Conservation (phyloP, 2,329 filamentous ascomycete genomes). For the Colletotrichum spinosum region DNA sequence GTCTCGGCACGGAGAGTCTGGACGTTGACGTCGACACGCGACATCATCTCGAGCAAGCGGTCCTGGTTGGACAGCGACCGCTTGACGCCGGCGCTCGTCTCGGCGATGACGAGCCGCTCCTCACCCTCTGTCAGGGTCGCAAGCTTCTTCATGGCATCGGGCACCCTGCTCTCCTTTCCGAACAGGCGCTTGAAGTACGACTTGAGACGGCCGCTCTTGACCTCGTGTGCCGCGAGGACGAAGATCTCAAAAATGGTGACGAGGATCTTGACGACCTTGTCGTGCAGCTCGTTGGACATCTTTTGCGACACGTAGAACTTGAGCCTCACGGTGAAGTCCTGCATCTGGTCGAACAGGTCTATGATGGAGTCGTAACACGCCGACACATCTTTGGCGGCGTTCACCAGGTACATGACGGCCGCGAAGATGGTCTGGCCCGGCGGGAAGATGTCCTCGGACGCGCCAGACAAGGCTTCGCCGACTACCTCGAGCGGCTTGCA, state of each 20-base stretch:
- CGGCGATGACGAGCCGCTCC: constrained; percentile 55
- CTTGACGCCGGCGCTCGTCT: constrained; percentile 53
- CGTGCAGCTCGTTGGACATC: constrained; percentile 51
- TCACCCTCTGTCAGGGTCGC: constrained; percentile 55
- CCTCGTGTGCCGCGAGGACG: constrained; percentile 55
- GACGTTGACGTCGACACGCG: constrained; percentile 47
- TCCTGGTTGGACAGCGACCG: constrained; percentile 51
- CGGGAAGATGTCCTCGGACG: constrained; percentile 52
- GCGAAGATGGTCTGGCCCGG: constrained; percentile 55
- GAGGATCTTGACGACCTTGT: constrained; percentile 56
- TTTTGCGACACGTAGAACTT: constrained; percentile 53
- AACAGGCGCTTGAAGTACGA: constrained; percentile 55
- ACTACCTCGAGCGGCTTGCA: constrained; percentile 53
- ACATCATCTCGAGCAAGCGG: constrained; percentile 47
- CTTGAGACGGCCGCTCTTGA: constrained; percentile 54
- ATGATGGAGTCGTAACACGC: constrained; percentile 58
- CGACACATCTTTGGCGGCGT: constrained; percentile 58
- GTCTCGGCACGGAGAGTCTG: constrained; percentile 49
- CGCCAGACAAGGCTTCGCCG: constrained; percentile 51
- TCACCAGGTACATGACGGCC: constrained; percentile 56
- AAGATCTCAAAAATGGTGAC: constrained; percentile 58
- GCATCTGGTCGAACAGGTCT: constrained; percentile 55
- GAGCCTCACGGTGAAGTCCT: constrained; percentile 56
- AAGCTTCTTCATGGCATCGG: constrained; percentile 53
- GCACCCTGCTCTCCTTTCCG: constrained; percentile 53